A percentile compares a stretch with the other conserved stretches of the same genome.
Conservation (phyloP, 2,329 filamentous ascomycete species). For the Penicillium sp. region DNA sequence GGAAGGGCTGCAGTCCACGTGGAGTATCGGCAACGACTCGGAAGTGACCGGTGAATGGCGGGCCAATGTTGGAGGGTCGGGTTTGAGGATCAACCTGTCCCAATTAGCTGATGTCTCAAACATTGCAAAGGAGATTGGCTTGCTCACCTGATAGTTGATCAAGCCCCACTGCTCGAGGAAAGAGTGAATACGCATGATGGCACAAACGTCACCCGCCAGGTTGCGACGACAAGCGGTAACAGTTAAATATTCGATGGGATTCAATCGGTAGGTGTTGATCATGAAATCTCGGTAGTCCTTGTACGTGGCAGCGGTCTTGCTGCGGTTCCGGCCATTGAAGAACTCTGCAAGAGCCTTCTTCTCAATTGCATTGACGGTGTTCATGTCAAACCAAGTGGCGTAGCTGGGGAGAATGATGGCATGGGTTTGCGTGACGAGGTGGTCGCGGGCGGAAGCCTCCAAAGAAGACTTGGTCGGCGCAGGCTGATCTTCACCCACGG, state of each 20-base stretch:
- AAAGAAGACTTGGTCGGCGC: conserved; percentile 74
- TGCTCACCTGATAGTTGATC: conserved; percentile 91
- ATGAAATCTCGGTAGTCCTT: conserved; percentile 99
- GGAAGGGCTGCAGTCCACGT: conserved; percentile 89
- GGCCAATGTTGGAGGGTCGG: conserved; percentile 89
- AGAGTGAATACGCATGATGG: conserved; percentile 97
- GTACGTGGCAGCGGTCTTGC: conserved; percentile 95
- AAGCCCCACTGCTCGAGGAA: conserved; percentile 98
- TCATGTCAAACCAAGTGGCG: conserved; percentile 99
- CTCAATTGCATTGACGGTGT: conserved; percentile 83
- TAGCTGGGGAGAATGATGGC: conserved; percentile 96
- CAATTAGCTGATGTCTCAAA: conserved; percentile 30
- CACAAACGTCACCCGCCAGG: conserved; percentile 93
- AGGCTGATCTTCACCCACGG: conserved; percentile 52
- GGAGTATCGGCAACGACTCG: conserved; percentile 94
- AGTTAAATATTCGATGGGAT: conserved; percentile 92
- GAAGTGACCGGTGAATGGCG: conserved; percentile 97
- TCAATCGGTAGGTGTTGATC: conserved; percentile 98
- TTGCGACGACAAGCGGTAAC: conserved; percentile 95
- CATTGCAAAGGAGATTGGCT: background rate
- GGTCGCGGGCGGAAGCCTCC: conserved; percentile 83
- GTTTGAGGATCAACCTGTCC: conserved; percentile 89
- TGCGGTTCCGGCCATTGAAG: conserved; percentile 96
- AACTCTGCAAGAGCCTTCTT: conserved; percentile 95
- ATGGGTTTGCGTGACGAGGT: conserved; percentile 89